These are phyloP conservation scores for Neonectria sp. DNA, from an alignment of 2,329 filamentous ascomycete genomes.

Conservation along the genomic window DNA sequence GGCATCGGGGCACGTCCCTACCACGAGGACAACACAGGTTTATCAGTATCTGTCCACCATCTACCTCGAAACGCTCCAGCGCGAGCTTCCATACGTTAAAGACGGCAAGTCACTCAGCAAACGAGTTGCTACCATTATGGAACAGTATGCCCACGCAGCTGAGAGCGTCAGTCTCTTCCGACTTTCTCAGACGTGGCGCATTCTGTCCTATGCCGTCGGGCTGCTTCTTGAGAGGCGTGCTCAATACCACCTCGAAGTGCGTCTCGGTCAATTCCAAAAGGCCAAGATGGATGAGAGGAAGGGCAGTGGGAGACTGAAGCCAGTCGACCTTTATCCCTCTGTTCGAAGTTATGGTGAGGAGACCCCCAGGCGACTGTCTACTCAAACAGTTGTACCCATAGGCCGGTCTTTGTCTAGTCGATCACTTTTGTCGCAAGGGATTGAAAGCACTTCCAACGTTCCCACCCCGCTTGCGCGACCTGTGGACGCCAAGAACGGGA, in stretches of 20 bases:
- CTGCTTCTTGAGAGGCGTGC: conserved; percentile 69
- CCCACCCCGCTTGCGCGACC: conserved; percentile 72
- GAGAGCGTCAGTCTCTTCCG: conserved; percentile 71
- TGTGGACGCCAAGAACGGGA: conserved; percentile 55
- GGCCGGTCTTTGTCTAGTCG: conserved; percentile 53
- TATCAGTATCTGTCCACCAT: conserved; percentile 71
- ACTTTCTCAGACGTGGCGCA: conserved; percentile 75
- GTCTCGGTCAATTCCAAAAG: conserved; percentile 59
- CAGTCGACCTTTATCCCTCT: conserved; percentile 44
- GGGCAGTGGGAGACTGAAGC: conserved; percentile 45
- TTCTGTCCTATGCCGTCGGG: conserved; percentile 70
- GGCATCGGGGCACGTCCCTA: conserved; percentile 72
- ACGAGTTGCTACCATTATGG: conserved; percentile 66
- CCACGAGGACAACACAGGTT: conserved; percentile 63
- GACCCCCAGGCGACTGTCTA: conserved; percentile 54
- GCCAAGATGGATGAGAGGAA: conserved; percentile 51
- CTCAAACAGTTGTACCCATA: conserved; percentile 49
- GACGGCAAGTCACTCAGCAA: conserved; percentile 58
- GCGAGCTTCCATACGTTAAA: conserved; percentile 61
- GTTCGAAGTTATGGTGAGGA: conserved; percentile 53
- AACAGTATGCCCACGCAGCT: conserved; percentile 71
- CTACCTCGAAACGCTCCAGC: conserved; percentile 70
- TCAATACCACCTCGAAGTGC: conserved; percentile 69
- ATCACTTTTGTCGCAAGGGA: conserved; percentile 68
- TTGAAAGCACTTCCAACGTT: conserved; percentile 75